Evolutionary conservation across 31 red algal species (phyloP).

Genomic region (Asparagopsis taxiformis): DNA sequence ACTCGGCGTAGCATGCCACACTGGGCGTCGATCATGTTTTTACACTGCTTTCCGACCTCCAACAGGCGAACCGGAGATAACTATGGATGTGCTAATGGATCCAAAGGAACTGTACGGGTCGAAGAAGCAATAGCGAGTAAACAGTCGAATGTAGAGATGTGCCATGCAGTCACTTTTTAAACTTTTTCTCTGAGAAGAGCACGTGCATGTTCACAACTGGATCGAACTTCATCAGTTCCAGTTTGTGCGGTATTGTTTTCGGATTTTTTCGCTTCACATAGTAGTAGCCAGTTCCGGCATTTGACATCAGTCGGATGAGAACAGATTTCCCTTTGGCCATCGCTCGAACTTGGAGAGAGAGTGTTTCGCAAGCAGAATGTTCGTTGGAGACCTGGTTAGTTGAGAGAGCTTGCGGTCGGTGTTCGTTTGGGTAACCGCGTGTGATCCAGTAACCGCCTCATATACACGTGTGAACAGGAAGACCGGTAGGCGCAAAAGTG

Average conservation of each 20-base stretch:
- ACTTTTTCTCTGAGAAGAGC: conserved; percentile 97
- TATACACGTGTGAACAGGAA: too few species aligned
- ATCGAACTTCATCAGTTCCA: conserved; percentile 96
- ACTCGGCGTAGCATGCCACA: conserved; percentile 98
- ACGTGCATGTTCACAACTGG: conserved; percentile 95
- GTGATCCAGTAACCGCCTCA: too few species aligned
- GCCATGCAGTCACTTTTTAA: conserved; percentile 64
- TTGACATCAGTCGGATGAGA: conserved; percentile 88
- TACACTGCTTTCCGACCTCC: conserved; percentile 74
- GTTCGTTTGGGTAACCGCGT: too few species aligned
- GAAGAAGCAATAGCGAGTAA: conserved; percentile 1
- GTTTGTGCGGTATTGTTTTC: conserved; percentile 82
- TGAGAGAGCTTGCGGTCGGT: too few species aligned
- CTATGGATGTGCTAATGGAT: conserved; percentile 76
- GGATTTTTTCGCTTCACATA: conserved; percentile 96
- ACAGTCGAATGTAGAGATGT: too few species aligned
- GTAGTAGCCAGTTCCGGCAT: conserved; percentile 94
- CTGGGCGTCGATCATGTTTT: conserved; percentile 95
- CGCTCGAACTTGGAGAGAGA: background rate
- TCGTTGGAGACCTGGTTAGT: too few species aligned
- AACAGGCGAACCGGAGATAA: conserved; percentile 46
- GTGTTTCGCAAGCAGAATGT: background rate
- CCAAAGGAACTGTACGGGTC: conserved; percentile 77
- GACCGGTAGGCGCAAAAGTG: too few species aligned
- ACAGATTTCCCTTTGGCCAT: conserved; percentile 93